Conservation (phyloP, 352 stramenopile species). For the Globisporangium yorkense region DNA sequence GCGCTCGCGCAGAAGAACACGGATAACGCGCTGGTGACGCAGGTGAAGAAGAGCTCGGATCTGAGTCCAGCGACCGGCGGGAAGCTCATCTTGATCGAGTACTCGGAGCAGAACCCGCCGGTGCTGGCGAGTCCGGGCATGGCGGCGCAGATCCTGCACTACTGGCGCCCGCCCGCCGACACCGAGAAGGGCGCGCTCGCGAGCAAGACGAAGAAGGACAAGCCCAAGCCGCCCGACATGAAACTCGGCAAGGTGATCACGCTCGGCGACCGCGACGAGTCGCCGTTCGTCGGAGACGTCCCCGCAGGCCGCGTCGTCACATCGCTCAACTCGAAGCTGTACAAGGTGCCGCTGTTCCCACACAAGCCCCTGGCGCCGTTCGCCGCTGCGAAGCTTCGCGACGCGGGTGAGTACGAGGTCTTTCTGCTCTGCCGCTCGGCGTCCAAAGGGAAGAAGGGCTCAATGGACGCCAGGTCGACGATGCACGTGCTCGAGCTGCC, state of each 20-base stretch:
- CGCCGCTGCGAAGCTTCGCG: background rate
- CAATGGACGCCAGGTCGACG: slow-evolving; percentile 38
- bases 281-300: slow-evolving; percentile 77
- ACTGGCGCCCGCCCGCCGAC: slow-evolving; percentile 62
- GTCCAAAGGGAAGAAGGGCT: slow-evolving; percentile 68
- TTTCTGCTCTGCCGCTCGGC: slow-evolving; percentile 68
- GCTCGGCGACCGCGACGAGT: slow-evolving; percentile 71
- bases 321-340: slow-evolving; percentile 77
- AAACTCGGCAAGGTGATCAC: slow-evolving; percentile 80
- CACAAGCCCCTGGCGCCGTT: slow-evolving; percentile 37
- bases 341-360: slow-evolving; percentile 77
- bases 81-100: background rate
- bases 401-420: slow-evolving; percentile 39
- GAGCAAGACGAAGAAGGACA: slow-evolving; percentile 64
- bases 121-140: slow-evolving; percentile 79
- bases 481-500: slow-evolving; percentile 76
- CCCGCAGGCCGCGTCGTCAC: slow-evolving; percentile 67
- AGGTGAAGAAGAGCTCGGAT: slow-evolving; percentile 85
- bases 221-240: slow-evolving; percentile 67
- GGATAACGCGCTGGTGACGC: slow-evolving; percentile 63
- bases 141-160: slow-evolving; percentile 78
- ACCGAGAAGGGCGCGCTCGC: background rate
- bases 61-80: slow-evolving; percentile 41
- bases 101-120: slow-evolving; percentile 25
- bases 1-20: slow-evolving; percentile 38